Base-by-base conservation (phyloP, 1,284 basidiomycete species). In the Rhodotorula sp. region DNA sequence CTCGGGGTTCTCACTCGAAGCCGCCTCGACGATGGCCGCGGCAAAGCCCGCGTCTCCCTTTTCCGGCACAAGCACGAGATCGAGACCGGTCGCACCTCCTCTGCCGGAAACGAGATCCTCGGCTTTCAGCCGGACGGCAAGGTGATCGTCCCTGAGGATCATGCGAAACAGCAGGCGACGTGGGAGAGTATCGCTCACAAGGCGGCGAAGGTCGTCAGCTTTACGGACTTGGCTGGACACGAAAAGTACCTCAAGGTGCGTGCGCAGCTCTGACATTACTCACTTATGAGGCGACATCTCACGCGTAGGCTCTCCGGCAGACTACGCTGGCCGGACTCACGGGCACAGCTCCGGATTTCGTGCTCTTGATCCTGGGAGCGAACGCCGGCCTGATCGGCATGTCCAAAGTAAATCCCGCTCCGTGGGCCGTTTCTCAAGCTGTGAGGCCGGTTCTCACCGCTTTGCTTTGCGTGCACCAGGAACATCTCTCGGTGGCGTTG, bases 11-110 rank as follows among this genome's bases (percentile, higher is more conserved):
- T 82, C 62, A 84, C 79, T 46, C 80, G 81, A 87, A 93, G 95
- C 56, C 87, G 87, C 3, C 84, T 99, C 67, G 95, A 99, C 78
- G 95, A 99, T 80, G 96, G 95, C 18, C 84, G 96, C 80, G 95
- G 95, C 1, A 88, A 89, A 69, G 95, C 95, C 1, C 90, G 95
- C 62, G 90, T 98, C 14, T 89, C 90, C 5, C 83, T 99, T 12
- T 98, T 98, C 82, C 85, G 95, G 59, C 96, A 99, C 81, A 97
- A 98, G 80, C 95, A 99, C 79, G 95, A 99, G 81, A 84, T 98
- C 72, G 95, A 99, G 83, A 93, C 91, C 17, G 95, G 96, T 3
- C 84, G 96, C 65, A 96, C 56, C 93, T 96, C 88, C 42, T 77
- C 72, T 26, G 69, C 67, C 45, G 75, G 64, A 30, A 64, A 64